Percentiles rank a stretch among this genome's conserved stretches.
These are phyloP conservation scores for Oldenlandia corymbosa DNA, from an alignment of 257 asterid species.

Conservation along the genomic window DNA sequence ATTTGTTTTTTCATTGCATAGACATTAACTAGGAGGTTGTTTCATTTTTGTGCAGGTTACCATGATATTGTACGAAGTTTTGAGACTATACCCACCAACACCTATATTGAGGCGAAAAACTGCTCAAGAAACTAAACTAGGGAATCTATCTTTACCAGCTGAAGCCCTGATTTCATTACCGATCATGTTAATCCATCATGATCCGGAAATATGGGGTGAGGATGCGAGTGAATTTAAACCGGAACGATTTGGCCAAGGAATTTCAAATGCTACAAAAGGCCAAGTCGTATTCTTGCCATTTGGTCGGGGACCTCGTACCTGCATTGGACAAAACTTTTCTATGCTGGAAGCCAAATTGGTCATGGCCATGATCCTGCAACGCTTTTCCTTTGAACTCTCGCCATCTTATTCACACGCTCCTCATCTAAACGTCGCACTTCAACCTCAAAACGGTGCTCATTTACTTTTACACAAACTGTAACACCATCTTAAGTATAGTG, in stretches of 20 bases:
- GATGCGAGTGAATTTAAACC: constrained; percentile 7
- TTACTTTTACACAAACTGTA: neutral
- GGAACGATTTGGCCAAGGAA: constrained; percentile 2
- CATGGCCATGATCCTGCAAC: too few relatives aligned
- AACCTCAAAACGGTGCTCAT: neutral
- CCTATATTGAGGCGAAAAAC: constrained; percentile 1
- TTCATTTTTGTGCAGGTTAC: neutral
- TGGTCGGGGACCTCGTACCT: too few relatives aligned
- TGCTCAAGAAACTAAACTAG: constrained; percentile 18
- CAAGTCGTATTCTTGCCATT: constrained; percentile 7
- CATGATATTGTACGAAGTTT: constrained; percentile 1
- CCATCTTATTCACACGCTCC: constrained; percentile 1
- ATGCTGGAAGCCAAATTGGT: too few relatives aligned
- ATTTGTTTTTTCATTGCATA: too few relatives aligned
- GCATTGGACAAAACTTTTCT: too few relatives aligned
- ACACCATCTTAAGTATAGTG: too few relatives aligned
- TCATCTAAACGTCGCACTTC: neutral
- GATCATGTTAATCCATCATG: constrained; percentile 14
- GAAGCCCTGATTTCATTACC: constrained; percentile 13
- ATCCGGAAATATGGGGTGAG: constrained; percentile 17
- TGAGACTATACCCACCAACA: constrained; percentile 4
- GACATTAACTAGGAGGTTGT: too few relatives aligned
- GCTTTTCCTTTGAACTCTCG: too few relatives aligned
- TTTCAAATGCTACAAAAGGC: constrained; percentile 1
- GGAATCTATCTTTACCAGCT: constrained; percentile 19